Base-by-base conservation (phyloP, 2,329 filamentous ascomycete genomes). In the Fusarium sp. region DNA sequence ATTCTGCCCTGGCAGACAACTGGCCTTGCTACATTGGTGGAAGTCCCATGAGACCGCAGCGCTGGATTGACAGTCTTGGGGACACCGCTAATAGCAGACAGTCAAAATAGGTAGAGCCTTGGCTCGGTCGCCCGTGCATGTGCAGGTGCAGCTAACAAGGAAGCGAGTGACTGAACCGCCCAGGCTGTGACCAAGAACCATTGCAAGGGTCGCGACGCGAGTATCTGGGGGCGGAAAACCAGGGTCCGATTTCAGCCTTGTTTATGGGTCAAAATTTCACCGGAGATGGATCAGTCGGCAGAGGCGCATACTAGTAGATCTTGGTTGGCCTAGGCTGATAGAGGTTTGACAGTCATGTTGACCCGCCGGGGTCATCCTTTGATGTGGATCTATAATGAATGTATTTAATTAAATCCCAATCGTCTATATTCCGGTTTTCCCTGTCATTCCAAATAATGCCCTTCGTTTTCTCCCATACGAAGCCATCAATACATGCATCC, bases 341-440 rank as follows among this genome's bases (percentile, higher is more conserved):
- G 47, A 14, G 30, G 30, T 24, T 5, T 5, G 5, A 24, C 18
- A 9, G 24, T n/a, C 13, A 28, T 22, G 6, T 51, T 26, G 4
- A 16, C 5, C 3, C 11, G 35, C 18, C 6, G 8, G 14, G 12
- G 3, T 26, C n/a, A 20, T 36, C 3, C 48, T 28, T 13, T 0
- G 12, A 15, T 16, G 18, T 4, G 20, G 35, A 15, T 26, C 13
- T 4, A 24, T 6, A 7, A 53, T 38, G 0, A 53, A 22, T 24
- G 18, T 4, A 24, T 36, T 15, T 20, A 38, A 16, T 36, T 33
- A 26, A 51, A 38, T 38, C 31, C 50, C 8, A 38, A 35, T 26
- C 50, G 31, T 38, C 50, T 53, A 53, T 53, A 38, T 12, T 11
- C 8, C 6, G n/a, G 22, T 16, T 13, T 28, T 28, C 18, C 24